phyloP scores from a whole-genome alignment of 768 basidiomycete species.

The Calocera cornea region DNA sequence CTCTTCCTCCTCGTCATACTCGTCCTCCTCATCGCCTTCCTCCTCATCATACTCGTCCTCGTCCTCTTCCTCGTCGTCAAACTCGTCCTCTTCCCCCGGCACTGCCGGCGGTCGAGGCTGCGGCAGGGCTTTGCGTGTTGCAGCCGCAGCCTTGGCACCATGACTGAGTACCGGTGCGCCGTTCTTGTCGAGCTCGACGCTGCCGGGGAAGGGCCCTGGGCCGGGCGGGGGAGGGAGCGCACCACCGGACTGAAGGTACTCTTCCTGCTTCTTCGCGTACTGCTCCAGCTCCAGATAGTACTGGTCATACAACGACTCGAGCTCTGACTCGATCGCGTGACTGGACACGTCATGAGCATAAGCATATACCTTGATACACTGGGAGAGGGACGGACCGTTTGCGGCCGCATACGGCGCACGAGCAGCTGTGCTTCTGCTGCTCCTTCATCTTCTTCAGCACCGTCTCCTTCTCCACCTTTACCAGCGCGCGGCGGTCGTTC shows the following conservation, averaged over 20 bases:
- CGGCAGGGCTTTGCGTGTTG: neutral
- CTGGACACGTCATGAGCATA: conserved; percentile 28
- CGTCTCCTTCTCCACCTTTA: conserved; percentile 96
- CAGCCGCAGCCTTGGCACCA: conserved; percentile 8
- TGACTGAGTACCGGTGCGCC: conserved; percentile 44
- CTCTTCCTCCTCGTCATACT: conserved; percentile 45
- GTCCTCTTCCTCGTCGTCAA: conserved; percentile 24
- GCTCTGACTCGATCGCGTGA: conserved; percentile 97
- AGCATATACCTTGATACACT: neutral
- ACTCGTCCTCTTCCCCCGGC: conserved; percentile 35
- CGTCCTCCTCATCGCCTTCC: conserved; percentile 21
- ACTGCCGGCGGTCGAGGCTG: conserved; percentile 18
- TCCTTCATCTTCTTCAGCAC: conserved; percentile 99
- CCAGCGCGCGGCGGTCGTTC: conserved; percentile 77
- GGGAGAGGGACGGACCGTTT: conserved; percentile 59
- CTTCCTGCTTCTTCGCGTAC: conserved; percentile 97
- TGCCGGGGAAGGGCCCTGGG: conserved; percentile 95
- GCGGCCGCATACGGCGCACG: conserved; percentile 89
- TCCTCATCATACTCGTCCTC: conserved; percentile 48
- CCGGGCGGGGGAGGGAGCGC: conserved; percentile 83
- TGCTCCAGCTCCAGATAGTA: conserved; percentile 99
- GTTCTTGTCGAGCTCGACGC: conserved; percentile 90
- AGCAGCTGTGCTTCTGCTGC: conserved; percentile 92
- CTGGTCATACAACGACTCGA: conserved; percentile 99
- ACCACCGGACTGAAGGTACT: conserved; percentile 80